Percentiles rank a stretch among this genome's conserved stretches.
Conservation (phyloP, 805 yeast species). For the Candida chilensis region DNA sequence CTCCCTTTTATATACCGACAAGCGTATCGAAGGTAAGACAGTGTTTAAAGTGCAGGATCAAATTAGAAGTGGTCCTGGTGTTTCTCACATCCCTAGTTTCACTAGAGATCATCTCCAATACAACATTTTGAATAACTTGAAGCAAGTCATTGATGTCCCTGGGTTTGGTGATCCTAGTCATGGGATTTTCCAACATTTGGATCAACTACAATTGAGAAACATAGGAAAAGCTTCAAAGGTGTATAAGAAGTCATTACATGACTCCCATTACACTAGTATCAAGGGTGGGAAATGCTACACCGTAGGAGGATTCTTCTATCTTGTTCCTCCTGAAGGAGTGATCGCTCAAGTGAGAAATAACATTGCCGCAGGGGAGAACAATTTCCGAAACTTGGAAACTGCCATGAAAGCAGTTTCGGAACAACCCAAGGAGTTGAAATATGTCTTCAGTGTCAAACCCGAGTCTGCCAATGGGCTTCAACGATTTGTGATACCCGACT, state of each 20-base stretch:
- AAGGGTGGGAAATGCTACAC: constrained; percentile 37
- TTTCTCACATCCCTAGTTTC: constrained; percentile 56
- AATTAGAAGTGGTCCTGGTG: constrained; percentile 30
- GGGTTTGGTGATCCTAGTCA: constrained; percentile 23
- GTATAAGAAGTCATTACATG: constrained; percentile 17
- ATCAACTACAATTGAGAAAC: constrained; percentile 12
- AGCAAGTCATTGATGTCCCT: constrained; percentile 32
- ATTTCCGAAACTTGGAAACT: constrained; percentile 18
- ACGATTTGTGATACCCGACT: constrained; percentile 62
- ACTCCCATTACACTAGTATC: constrained; percentile 22
- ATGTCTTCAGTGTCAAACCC: constrained; percentile 8
- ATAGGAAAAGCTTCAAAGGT: constrained; percentile 18
- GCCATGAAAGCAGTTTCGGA: constrained; percentile 11
- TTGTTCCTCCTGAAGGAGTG: constrained; percentile 43
- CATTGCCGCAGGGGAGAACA: constrained; percentile 28
- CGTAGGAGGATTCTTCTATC: constrained; percentile 53
- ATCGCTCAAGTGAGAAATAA: constrained; percentile 39
- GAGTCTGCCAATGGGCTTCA: constrained; percentile 13
- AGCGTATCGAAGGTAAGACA: constrained; percentile 6
- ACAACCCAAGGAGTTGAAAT: constrained; percentile 13
- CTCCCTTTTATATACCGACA: constrained; percentile 20
- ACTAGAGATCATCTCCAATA: constrained; percentile 46
- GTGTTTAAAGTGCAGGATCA: no score
- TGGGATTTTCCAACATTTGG: constrained; percentile 17
- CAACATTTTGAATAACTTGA: constrained; percentile 13